Percentiles rank a stretch among this genome's conserved stretches.
phyloP scores from a whole-genome alignment of 768 basidiomycete species.

The Tricholoma furcatifolium region DNA sequence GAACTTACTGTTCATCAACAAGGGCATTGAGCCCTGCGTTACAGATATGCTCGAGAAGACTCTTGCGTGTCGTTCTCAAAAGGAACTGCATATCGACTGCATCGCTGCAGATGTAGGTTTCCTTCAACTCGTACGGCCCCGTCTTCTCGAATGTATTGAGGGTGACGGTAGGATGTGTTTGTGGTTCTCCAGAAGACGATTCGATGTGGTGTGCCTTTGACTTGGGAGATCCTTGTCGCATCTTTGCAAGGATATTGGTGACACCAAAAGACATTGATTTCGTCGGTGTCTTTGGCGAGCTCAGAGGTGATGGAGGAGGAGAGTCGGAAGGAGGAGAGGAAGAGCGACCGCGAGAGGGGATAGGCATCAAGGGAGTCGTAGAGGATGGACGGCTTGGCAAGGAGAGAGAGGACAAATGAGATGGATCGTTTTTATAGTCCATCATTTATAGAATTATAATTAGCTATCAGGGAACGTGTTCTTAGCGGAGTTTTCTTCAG shows the following conservation, averaged over 20 bases:
- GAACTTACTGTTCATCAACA: constrained; percentile 66
- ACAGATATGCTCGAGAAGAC: constrained; percentile 49
- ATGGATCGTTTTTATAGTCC: not conserved
- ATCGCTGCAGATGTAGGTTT: constrained; percentile 56
- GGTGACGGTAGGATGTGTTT: constrained; percentile 36
- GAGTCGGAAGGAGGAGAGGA: constrained; percentile 6
- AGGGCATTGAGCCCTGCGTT: constrained; percentile 53
- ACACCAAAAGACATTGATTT: constrained; percentile 35
- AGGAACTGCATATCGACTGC: constrained; percentile 62
- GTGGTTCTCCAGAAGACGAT: constrained; percentile 37
- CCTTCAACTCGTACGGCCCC: constrained; percentile 30
- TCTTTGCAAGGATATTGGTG: constrained; percentile 53
- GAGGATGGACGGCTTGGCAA: not conserved
- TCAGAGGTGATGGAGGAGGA: constrained; percentile 11
- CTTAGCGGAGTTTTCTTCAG: constrained; percentile 12
- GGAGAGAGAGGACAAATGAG: not conserved
- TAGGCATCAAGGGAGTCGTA: not conserved
- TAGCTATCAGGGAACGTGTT: constrained; percentile 9
- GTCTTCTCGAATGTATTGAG: constrained; percentile 24
- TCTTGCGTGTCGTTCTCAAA: constrained; percentile 51
- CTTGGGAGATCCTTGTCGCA: constrained; percentile 35
- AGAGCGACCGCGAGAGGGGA: constrained; percentile 7
- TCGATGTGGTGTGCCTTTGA: constrained; percentile 28
- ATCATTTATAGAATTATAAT: constrained; percentile 2
- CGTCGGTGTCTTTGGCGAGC: constrained; percentile 16